A percentile compares a stretch with the other conserved stretches of the same genome.
phyloP scores from a whole-genome alignment of 345 rosid species.

The Gossypium mustelinum region DNA sequence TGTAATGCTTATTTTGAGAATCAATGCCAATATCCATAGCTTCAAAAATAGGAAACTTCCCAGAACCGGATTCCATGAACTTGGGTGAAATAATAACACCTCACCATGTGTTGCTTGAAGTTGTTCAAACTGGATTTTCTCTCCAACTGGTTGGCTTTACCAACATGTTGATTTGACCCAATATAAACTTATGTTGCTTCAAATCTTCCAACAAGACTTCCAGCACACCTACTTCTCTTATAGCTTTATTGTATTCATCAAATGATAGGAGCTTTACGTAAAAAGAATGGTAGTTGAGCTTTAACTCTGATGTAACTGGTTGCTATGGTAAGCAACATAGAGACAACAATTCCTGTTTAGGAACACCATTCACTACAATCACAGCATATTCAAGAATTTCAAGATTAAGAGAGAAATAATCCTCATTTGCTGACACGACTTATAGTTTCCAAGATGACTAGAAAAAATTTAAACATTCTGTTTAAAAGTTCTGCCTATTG shows the following conservation, averaged over 20 bases:
- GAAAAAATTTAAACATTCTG: constrained; percentile 38
- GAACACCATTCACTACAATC: neutral
- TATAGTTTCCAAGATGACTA: constrained; percentile 93
- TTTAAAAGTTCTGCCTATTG: neutral
- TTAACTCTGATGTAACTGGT: neutral
- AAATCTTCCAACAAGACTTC: constrained; percentile 91
- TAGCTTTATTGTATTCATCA: constrained; percentile 56
- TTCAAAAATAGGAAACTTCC: neutral
- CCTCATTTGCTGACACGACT: constrained; percentile 80
- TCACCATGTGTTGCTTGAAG: neutral
- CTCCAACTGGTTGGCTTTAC: neutral
- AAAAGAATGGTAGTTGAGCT: neutral
- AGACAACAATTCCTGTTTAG: neutral
- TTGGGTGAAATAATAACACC: neutral
- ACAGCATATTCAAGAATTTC: constrained; percentile 30
- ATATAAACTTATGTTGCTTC: constrained; percentile 63
- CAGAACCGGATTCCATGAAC: neutral
- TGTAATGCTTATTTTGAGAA: no score
- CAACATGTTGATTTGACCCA: neutral
- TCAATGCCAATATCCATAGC: neutral
- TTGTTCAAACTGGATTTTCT: neutral
- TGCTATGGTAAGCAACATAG: neutral
- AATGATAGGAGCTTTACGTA: neutral
- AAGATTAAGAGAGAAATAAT: constrained; percentile 31
- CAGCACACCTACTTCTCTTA: constrained; percentile 93